Evolutionary conservation across 768 basidiomycete genomes (phyloP), one percentile per base, ranked within the genome.

Genomic region (Kockovaella imperatae): DNA sequence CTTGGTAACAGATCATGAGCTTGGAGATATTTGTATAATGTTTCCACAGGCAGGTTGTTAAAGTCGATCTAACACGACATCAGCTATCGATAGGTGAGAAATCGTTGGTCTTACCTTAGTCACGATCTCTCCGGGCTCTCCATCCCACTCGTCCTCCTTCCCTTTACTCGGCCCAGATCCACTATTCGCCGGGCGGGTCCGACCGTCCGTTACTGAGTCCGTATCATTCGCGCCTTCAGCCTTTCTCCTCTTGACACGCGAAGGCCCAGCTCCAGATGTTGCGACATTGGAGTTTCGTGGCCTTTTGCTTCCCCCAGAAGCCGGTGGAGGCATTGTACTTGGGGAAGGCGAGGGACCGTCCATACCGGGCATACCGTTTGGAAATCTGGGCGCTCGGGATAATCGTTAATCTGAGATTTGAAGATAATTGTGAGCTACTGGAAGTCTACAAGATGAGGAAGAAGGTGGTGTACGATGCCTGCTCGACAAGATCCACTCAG

Each of bases 21-120:
- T 35, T 67, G 61, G n/a, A 67, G 50, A 45, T 67, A 67, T 35
- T 44, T 43, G 48, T 67, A 63, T 21, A 67, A 43, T 5, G 61
- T 61, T 32, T 63, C 61, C 8, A 52, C 51, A n/a, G 64, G 62
- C 18, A 67, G 43, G n/a, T 53, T 53, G 34, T 60, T 59, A 40
- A 67, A 67, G 47, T 67, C 60, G 47, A 67, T 56, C 64, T 67
- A 42, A 5, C 24, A 31, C 6, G 24, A 18, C n/a, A 30, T 39
- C 35, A 39, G 4, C 13, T 21, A 24, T 5, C 4, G 17, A 28
- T 20, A 15, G 10, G 3, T 31, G 18, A n/a, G n/a, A 20, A 20
- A 43, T 6, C 14, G 35, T 17, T 28, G 23, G 10, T 28, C 64
- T 54, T 39, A 66, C 64, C 54, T 62, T 62, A n/a, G 60, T 62